These are phyloP conservation scores for Cystobasidiopsis lactophilus DNA, from an alignment of 768 basidiomycete genomes.

Conservation along the genomic window DNA sequence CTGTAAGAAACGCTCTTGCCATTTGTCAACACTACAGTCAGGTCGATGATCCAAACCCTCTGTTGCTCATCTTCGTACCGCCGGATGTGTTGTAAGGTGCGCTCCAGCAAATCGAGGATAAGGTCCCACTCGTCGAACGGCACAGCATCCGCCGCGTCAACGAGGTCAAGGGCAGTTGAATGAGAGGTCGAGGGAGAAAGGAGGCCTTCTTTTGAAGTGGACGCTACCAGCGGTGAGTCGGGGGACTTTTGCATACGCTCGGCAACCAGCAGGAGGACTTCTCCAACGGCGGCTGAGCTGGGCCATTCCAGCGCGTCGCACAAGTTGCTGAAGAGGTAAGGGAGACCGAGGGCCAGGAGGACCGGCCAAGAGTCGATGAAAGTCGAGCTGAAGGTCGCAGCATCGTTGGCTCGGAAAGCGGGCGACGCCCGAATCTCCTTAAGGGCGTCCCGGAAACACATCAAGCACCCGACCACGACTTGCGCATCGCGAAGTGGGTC, in stretches of 20 bases:
- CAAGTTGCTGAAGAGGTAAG: constrained; percentile 15
- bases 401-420: background rate
- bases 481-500: constrained; percentile 10
- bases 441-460: constrained; percentile 9
- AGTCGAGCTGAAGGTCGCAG: constrained; percentile 2
- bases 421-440: background rate
- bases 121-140: constrained; percentile 20
- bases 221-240: too few species aligned
- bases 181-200: background rate
- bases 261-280: constrained; percentile 15
- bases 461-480: constrained; percentile 16
- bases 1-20: background rate
- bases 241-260: background rate
- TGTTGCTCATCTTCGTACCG: constrained; percentile 12
- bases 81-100: constrained; percentile 12
- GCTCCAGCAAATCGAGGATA: constrained; percentile 17
- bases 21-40: background rate
- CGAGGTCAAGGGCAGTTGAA: background rate
- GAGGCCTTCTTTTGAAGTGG: constrained; percentile 2
- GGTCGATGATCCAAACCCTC: constrained; percentile 14
- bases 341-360: constrained; percentile 17
- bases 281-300: constrained; percentile 13
- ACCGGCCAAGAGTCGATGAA: constrained; percentile 12
- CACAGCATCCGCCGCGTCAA: constrained; percentile 2
- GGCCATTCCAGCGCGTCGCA: constrained; percentile 17